Evolutionary conservation across 2,329 filamentous ascomycete genomes (phyloP), one percentile per base, ranked within the genome.

Genomic region (Claviceps sp.): DNA sequence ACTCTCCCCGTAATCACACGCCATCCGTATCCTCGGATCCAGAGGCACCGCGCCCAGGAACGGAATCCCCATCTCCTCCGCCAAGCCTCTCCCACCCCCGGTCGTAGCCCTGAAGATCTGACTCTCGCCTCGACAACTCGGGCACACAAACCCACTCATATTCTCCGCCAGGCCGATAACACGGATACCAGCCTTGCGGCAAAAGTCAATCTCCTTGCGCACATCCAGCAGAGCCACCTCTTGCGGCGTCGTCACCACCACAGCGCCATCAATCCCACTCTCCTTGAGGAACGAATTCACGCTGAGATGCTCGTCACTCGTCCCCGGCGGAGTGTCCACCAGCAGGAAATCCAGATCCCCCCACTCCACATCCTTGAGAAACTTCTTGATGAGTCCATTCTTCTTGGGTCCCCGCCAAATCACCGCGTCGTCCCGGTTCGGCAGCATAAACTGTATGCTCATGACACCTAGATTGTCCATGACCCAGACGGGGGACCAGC

Each of bases 371-470:
- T 98, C 94, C 72, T 95, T 96, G 50, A 98, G 71, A 61, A 98
- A 98, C 67, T 94, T 87, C 73, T 98, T 98, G 65, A 98, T 97
- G 53, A 98, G 71, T 0, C 93, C 93, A 62, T 97, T 98, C 78
- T 98, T 98, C 78, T 98, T 98, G 2, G 93, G 86, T 0, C 93
- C 93, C 49, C 93, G 80, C 93, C 93, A 98, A 59, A 98, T 98
- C 42, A 98, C 84, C 3, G 93, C 93, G 63, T 95, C 90, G 67
- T 98, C 91, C 47, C 87, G 78, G 62, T 88, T 88, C 0, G 93
- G 93, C 46, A 98, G 75, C 88, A 98, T 95, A 66, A 98, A 98
- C 68, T 98, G 93, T 57, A 98, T 88, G 62, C 86, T 93, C 91
- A 98, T 97, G 49, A 95, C 88, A 1, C 85, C 87, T 3, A 98